Evolutionary conservation across 768 basidiomycete species (phyloP), one percentile per base, ranked within the genome.

Genomic region (Basidioascus undulatus): DNA sequence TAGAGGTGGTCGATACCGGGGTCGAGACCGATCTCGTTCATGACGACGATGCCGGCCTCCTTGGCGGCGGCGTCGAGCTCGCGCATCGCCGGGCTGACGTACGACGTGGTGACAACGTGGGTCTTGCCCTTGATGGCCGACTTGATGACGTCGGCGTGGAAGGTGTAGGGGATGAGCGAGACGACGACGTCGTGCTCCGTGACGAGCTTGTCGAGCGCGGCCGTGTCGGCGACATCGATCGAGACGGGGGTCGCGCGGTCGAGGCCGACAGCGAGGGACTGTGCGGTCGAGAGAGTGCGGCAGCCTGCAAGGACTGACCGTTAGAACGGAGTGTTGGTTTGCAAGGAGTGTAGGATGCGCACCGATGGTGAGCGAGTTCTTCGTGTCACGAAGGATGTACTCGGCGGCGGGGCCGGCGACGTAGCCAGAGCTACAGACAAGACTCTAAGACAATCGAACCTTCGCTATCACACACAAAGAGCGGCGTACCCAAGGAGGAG

Each of bases 11-110:
- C 82, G 15, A 89, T 80, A 54, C 86, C 86, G 36, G 86, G 86
- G 59, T 94, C 89, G 32, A 98, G 69, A 38, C 92, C 92, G 52
- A 98, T 81, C 63, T 98, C 92, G 61, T 98, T 98, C 69, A 96
- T 66, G 48, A 94, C 80, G 39, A 84, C 66, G 52, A 96, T 82
- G 5, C 86, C 87, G 2, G 87, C 86, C 42, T 72, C 69, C 61
- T 76, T 77, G 41, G 68, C 79, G 37, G 70, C 73, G 36, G 65
- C 68, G 47, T 94, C 76, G 28, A 96, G 70, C 46, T 70, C 86
- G 43, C 69, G 72, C 73, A 96, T 87, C 7, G 76, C 77, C 16
- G 79, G 80, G 36, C 76, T 83, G 54, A 96, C 74, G 56, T 98
- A 96, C 44, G 76, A 80, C 19, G 92, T 96, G 30, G 92, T 96